Percentiles rank a stretch among this genome's conserved stretches.
phyloP scores from a whole-genome alignment of 2,329 filamentous ascomycete species.

The Nemania sp. region DNA sequence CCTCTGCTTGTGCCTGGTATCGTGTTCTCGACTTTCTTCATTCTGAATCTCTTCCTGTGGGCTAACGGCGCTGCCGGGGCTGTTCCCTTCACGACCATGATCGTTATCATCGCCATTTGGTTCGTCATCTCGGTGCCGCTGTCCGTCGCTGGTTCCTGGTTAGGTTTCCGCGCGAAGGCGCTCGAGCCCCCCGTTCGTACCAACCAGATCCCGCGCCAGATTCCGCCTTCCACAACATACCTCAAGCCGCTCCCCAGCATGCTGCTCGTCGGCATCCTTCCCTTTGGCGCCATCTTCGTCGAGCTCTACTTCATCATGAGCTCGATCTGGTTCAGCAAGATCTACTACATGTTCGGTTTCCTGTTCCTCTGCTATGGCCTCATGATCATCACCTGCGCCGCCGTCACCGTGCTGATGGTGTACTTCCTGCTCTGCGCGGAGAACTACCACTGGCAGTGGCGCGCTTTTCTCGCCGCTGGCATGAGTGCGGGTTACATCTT shows the following conservation, averaged over 20 bases:
- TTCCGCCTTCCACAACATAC: conserved; percentile 82
- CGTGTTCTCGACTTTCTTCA: conserved; percentile 87
- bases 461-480: conserved; percentile 88
- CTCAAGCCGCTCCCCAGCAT: conserved; percentile 87
- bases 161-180: conserved; percentile 78
- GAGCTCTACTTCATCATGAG: conserved; percentile 99
- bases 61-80: conserved; percentile 89
- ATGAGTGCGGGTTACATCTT: conserved; percentile 93
- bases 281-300: conserved; percentile 96
- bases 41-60: conserved; percentile 96
- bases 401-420: conserved; percentile 90
- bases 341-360: conserved; percentile 99
- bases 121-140: conserved; percentile 94
- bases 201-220: conserved; percentile 97
- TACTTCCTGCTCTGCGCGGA: conserved; percentile 96
- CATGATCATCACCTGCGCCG: conserved; percentile 93
- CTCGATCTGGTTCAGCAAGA: conserved; percentile 97
- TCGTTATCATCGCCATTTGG: conserved; percentile 92
- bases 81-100: conserved; percentile 95
- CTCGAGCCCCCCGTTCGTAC: conserved; percentile 85
- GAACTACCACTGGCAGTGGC: conserved; percentile 99
- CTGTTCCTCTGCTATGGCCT: conserved; percentile 96
- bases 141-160: conserved; percentile 87
- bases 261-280: conserved; percentile 87
- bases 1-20: conserved; percentile 83